Evolutionary conservation across 1,139 yeast species (phyloP), one percentile per base, ranked within the genome.

Genomic region (Taiozyma sp.): DNA sequence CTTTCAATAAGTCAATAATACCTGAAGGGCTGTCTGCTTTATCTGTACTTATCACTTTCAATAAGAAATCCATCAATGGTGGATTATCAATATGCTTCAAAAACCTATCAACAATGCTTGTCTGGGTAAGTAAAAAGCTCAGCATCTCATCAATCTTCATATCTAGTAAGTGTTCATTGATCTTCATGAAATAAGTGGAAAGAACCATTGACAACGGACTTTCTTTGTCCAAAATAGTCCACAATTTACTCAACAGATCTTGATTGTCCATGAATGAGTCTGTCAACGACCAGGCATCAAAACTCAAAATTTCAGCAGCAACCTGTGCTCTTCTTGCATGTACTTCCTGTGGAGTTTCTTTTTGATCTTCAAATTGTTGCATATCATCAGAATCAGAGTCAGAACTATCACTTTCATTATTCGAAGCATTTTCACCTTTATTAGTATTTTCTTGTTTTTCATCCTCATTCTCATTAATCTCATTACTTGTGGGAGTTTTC

Each of bases 261-360:
- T 81, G 75, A 53, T 84, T 81, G 61, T 88, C 95, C 86, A 93
- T 86, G 48, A 93, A 84, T 0, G 96, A 84, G 61, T 93, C 97
- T 5, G 97, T 88, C 40, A 95, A 76, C 5, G 96, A 87, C 97
- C 97, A 93, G 8, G 91, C 95, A 65, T 93, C 98, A 5, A 96
- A 91, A 51, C 93, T 83, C 44, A 93, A 74, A 44, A 93, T 86
- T 65, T 95, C 99, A 1, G 97, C 89, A 4, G 97, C 93, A 56
- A 92, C 79, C 50, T 91, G 87, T 5, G 97, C 95, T 62, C 90
- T 78, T 58, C 92, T 78, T 19, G 80, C 75, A 52, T 80, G 81
- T 23, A 71, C 74, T 58, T 84, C 88, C 50, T 80, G 83, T 13
- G 70, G 71, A 4, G 74, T 67, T 54, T 76, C 81, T 27, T 63